phyloP scores from a whole-genome alignment of 495 filamentous ascomycete species.

The Cudoniella acicularis region DNA sequence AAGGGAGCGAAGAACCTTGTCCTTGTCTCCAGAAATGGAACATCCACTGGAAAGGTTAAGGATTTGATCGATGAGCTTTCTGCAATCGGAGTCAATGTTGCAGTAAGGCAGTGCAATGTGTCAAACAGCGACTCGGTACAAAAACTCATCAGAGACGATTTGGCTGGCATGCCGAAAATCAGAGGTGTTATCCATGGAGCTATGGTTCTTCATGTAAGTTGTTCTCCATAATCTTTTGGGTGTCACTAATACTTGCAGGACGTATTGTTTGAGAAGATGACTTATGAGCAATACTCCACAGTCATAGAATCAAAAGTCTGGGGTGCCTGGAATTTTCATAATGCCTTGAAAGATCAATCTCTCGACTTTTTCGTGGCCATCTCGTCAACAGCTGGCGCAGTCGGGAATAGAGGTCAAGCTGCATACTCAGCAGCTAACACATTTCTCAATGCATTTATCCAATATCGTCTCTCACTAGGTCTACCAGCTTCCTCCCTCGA shows the following conservation, averaged over 20 bases:
- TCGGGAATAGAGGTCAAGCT: conserved; percentile 59
- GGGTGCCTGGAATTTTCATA: conserved; percentile 56
- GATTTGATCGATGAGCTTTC: conserved; percentile 16
- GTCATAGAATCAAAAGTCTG: conserved; percentile 53
- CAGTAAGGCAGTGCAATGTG: conserved; percentile 36
- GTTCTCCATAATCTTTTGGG: not conserved
- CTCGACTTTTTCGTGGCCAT: conserved; percentile 68
- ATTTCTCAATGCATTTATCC: conserved; percentile 53
- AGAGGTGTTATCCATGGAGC: conserved; percentile 47
- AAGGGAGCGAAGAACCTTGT: conserved; percentile 56
- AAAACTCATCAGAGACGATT: conserved; percentile 5
- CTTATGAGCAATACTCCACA: conserved; percentile 41
- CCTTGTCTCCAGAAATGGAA: conserved; percentile 53
- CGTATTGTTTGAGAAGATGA: conserved; percentile 48
- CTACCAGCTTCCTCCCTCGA: conserved; percentile 50
- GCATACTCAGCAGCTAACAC: conserved; percentile 64
- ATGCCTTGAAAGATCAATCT: conserved; percentile 33
- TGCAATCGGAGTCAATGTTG: conserved; percentile 20
- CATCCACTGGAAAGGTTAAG: conserved; percentile 19
- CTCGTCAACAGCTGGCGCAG: conserved; percentile 55
- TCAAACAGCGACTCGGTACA: conserved; percentile 21
- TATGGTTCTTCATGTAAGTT: conserved; percentile 44
- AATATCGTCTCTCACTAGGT: conserved; percentile 40
- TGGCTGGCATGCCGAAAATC: conserved; percentile 41
- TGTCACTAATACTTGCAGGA: not conserved